A percentile compares a stretch with the other conserved stretches of the same genome.
phyloP scores from a whole-genome alignment of 2,329 filamentous ascomycete species.

The Leptographium flavum region DNA sequence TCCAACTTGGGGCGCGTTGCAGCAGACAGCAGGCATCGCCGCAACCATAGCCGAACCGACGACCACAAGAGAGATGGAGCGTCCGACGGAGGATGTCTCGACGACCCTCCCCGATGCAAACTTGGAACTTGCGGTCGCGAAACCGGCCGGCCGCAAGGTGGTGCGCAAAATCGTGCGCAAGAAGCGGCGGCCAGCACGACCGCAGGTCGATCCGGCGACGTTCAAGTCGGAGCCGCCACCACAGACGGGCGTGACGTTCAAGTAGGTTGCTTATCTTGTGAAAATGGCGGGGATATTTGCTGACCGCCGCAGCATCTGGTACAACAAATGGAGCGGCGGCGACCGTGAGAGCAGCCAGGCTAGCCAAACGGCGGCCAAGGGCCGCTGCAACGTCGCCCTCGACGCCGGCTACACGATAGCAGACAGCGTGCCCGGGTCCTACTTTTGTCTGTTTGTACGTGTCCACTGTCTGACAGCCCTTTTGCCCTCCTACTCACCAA shows the following conservation, averaged over 20 bases:
- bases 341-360: constrained; percentile 87
- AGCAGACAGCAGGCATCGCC: neutral
- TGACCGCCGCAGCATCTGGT: constrained; percentile 70
- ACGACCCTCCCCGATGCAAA: neutral
- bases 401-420: constrained; percentile 70
- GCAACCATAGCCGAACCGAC: neutral
- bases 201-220: constrained; percentile 75
- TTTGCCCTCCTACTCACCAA: no score
- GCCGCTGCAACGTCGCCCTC: constrained; percentile 71
- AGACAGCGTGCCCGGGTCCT: constrained; percentile 63
- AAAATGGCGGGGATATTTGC: neutral
- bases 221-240: constrained; percentile 75
- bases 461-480: constrained; percentile 35
- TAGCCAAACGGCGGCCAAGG: constrained; percentile 66
- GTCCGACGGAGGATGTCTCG: neutral
- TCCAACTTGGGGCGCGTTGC: no score
- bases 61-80: neutral
- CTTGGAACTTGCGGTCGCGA: neutral
- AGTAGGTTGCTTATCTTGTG: constrained; percentile 23
- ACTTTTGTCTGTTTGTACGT: constrained; percentile 78
- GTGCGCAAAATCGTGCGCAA: constrained; percentile 90
- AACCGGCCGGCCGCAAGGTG: constrained; percentile 37
- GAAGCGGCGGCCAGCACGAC: constrained; percentile 78
- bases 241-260: constrained; percentile 91
- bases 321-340: constrained; percentile 95